Evolutionary conservation across 305 asterid genomes (phyloP), one percentile per base, ranked within the genome.

Genomic region (Fraxinus latifolia): DNA sequence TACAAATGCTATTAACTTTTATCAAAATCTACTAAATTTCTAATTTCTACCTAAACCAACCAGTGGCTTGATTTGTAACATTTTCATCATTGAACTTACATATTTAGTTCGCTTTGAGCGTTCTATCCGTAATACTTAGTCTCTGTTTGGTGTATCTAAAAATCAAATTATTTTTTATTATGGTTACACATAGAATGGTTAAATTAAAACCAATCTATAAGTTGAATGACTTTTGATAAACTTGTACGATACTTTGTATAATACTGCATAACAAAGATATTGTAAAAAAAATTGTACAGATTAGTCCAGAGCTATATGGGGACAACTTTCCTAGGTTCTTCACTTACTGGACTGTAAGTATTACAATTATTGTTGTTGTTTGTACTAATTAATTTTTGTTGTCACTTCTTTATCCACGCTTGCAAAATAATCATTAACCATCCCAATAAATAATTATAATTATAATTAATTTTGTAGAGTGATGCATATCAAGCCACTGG

Each of bases 401-500:
- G 29, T 78, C 58, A 27, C 12, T 62, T 32, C 19, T 12, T 33
- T 17, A 84, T 79, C 44, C n/a, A 74, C 77, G 71, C 50, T 32
- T 74, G 77, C 68, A 60, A 39, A 32, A 47, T 79, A 12, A 67
- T 33, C 33, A 21, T 62, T 62, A 62, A 60, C 32, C 71, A 60
- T 27, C 73, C 12, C 78, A 74, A 76, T 79, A 80, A 25, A 67
- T 67, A 67, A 65, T 65, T 65, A 62, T 6, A 21, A 77, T 60
- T 71, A 12, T 76, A 70, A 3, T 74, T 15, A 17, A 62, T 84
- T 32, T 55, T 77, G 87, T 94, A 96, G 99, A 96, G 94, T 74
- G 99, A 96, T 91, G 98, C 99, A 5, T 96, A 96, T 83, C 97
- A 91, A 47, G 94, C 96, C 37, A 96, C 98, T 7, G 98, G 98